These are phyloP conservation scores for Anthracocystis setariae DNA, from an alignment of 1,284 basidiomycete genomes.

Conservation along the genomic window DNA sequence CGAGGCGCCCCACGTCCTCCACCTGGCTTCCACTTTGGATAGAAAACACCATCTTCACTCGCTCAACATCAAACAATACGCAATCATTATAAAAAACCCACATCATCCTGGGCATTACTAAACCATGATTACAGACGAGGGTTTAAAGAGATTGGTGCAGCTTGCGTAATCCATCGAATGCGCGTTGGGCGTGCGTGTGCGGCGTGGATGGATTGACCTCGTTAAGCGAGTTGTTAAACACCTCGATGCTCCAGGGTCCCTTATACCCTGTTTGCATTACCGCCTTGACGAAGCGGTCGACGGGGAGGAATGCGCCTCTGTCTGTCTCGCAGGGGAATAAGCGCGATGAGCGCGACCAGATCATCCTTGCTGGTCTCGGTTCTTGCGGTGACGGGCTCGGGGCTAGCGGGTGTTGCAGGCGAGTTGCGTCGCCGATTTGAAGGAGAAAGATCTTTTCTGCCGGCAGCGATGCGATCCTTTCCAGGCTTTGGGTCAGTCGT, in stretches of 20 bases:
- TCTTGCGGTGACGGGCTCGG: conserved; percentile 54
- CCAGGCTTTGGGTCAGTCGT: background rate
- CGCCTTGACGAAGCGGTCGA: conserved; percentile 62
- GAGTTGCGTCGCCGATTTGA: conserved; percentile 35
- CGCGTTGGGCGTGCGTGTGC: conserved; percentile 57
- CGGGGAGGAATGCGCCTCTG: conserved; percentile 67
- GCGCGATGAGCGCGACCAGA: conserved; percentile 65
- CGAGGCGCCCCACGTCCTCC: conserved; percentile 40
- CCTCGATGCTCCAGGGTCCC: conserved; percentile 67
- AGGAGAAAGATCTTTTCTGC: conserved; percentile 34
- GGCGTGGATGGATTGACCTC: conserved; percentile 31
- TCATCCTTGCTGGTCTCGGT: conserved; percentile 63
- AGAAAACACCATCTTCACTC: too few species aligned
- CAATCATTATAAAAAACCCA: too few species aligned
- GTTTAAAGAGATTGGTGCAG: conserved; percentile 24
- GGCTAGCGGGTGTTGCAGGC: conserved; percentile 10
- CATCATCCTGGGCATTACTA: too few species aligned
- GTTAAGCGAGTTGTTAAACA: conserved; percentile 65
- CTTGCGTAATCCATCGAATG: conserved; percentile 18
- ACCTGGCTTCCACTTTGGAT: conserved; percentile 52
- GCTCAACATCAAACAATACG: too few species aligned
- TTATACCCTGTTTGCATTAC: conserved; percentile 60
- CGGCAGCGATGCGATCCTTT: background rate
- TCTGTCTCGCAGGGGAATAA: conserved; percentile 66
- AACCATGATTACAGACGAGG: too few species aligned